Evolutionary conservation across 164 flowering plant species (phyloP).

Genomic region (Umbellularia californica): DNA sequence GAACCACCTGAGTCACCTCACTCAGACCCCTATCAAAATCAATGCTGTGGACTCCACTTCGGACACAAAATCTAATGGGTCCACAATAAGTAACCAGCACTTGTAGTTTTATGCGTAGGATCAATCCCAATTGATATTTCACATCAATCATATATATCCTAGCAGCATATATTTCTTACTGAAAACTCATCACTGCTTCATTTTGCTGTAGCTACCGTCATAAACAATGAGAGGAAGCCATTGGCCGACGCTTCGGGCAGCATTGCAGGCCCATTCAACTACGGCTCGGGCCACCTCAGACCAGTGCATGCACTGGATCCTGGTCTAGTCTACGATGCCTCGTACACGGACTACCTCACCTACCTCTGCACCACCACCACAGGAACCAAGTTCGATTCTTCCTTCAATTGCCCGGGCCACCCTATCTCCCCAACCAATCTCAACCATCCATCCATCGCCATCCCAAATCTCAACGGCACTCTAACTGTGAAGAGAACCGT

Average conservation of each 20-base stretch:
- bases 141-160: too few species aligned
- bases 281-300: constrained; percentile 70
- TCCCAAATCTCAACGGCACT: constrained; percentile 49
- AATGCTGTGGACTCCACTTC: too few species aligned
- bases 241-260: constrained; percentile 42
- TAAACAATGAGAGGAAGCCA: constrained; percentile 42
- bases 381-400: constrained; percentile 25
- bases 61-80: too few species aligned
- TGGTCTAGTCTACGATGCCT: constrained; percentile 84
- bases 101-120: too few species aligned
- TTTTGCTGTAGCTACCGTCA: constrained; percentile 36
- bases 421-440: constrained; percentile 35
- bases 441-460: constrained; percentile 72
- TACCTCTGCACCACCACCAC: constrained; percentile 45
- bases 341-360: constrained; percentile 59
- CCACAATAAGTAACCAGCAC: too few species aligned
- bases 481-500: constrained; percentile 53
- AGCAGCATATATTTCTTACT: too few species aligned
- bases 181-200: background rate
- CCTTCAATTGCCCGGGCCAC: constrained; percentile 56
- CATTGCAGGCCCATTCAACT: constrained; percentile 60
- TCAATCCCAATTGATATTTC: too few species aligned
- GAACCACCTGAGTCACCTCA: too few species aligned
- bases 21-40: too few species aligned
- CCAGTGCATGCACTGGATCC: constrained; percentile 77